A percentile compares a stretch with the other conserved stretches of the same genome.
phyloP scores from a whole-genome alignment of 139 green algal species.

The Picochlorum sp. region DNA sequence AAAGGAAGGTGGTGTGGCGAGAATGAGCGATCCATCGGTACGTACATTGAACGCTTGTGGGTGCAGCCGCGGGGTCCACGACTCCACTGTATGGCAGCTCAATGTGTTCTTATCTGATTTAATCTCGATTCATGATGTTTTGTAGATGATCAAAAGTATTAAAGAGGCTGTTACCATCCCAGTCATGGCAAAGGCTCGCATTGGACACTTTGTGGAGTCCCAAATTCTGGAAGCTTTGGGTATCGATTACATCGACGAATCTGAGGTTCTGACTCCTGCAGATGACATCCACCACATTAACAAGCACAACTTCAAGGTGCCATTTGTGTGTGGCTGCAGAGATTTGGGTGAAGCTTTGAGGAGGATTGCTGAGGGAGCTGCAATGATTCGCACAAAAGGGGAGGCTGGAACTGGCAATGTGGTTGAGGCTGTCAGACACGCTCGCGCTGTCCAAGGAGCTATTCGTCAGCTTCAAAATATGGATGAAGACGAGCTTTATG shows the following conservation, averaged over 20 bases:
- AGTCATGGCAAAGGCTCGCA: constrained; percentile 98
- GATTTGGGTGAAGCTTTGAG: constrained; percentile 96
- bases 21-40: constrained; percentile 87
- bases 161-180: constrained; percentile 96
- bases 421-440: constrained; percentile 96
- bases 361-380: constrained; percentile 90
- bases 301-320: constrained; percentile 99
- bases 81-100: no score
- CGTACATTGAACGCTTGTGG: not conserved
- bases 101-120: not conserved
- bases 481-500: constrained; percentile 99
- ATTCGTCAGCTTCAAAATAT: constrained; percentile 92
- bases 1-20: constrained; percentile 90
- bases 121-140: not conserved
- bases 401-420: constrained; percentile 98
- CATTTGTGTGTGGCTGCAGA: constrained; percentile 98
- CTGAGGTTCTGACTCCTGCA: constrained; percentile 95
- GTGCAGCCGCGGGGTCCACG: not conserved
- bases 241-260: constrained; percentile 98
- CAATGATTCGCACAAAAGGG: constrained; percentile 98
- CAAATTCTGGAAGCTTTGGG: constrained; percentile 95
- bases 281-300: constrained; percentile 99
- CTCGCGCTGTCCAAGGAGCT: constrained; percentile 85
- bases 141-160: constrained; percentile 90
- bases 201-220: constrained; percentile 98